A percentile compares a stretch with the other conserved stretches of the same genome.
Evolutionary conservation across 2,329 filamentous ascomycete genomes (phyloP).

Genomic region (Ceratocystis huliohia): DNA sequence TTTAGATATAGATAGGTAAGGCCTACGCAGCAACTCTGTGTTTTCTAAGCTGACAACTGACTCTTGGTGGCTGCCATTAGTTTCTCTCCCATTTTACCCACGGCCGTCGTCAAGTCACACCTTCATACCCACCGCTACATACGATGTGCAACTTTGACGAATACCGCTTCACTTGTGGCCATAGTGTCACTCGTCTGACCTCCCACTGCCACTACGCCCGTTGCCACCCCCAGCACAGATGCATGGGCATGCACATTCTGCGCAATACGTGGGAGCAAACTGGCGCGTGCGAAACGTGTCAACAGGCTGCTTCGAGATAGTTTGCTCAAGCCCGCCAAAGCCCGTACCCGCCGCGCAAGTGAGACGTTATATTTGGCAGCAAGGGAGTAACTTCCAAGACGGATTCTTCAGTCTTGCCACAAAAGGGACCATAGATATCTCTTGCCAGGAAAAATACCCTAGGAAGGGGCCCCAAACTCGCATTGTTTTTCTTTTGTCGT

Average conservation of each 20-base stretch:
- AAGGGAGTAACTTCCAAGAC: background rate
- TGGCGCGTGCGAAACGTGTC: conserved; percentile 40
- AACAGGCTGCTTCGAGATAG: background rate
- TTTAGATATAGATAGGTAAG: too few relatives aligned
- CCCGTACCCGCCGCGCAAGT: background rate
- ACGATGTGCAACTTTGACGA: conserved; percentile 61
- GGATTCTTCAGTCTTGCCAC: too few relatives aligned
- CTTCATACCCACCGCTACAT: conserved; percentile 2
- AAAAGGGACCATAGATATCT: too few relatives aligned
- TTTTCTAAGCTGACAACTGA: too few relatives aligned
- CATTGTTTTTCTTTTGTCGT: too few relatives aligned
- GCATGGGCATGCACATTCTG: conserved; percentile 53
- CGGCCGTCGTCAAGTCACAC: too few relatives aligned
- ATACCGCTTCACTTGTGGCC: conserved; percentile 53
- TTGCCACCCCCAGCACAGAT: conserved; percentile 57
- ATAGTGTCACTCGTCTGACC: conserved; percentile 46
- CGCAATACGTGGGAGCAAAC: conserved; percentile 46
- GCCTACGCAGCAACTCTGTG: too few relatives aligned
- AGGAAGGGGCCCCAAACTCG: too few relatives aligned
- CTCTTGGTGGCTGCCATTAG: too few relatives aligned
- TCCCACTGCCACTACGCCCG: conserved; percentile 64
- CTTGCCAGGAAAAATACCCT: too few relatives aligned
- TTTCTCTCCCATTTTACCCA: too few relatives aligned
- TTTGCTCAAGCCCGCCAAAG: background rate
- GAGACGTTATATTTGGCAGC: background rate